Evolutionary conservation across 1,284 basidiomycete species (phyloP), one percentile per base, ranked within the genome.

Genomic region (Waitea zeae): DNA sequence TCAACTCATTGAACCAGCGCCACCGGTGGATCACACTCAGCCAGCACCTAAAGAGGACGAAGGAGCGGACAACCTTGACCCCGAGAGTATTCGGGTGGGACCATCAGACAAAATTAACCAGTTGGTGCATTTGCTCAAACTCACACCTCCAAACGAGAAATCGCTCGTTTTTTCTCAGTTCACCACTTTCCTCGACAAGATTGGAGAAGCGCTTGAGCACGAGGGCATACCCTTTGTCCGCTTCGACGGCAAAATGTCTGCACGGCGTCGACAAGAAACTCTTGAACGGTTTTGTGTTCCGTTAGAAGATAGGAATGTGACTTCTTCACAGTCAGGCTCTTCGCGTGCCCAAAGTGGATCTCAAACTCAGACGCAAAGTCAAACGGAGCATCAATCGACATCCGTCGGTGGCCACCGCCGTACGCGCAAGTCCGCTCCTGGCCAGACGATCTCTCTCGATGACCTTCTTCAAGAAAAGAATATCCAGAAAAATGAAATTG

Each of bases 121-220:
- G 46, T 59, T 89, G 12, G 50, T 87, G 18, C 64, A 77, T 34
- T 64, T 88, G 33, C 59, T 90, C 33, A 59, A 67, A 39, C 53
- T 84, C 12, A 81, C 74, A 9, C 77, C 80, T 0, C 41, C 46
- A 3, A 65, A 61, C 4, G 80, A 86, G 43, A 89, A 89, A 52
- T 78, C 77, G 1, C 58, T 89, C 1, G 80, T 87, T 1, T 88
- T 88, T 46, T 83, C 78, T 2, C 83, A 87, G 45, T 89, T 88
- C 46, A 89, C 84, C 2, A 69, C 72, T 2, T 88, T 86, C 54
- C 52, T 88, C 39, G 78, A 84, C 52, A 77, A 80, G 71, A 81
- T 90, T 40, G 78, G 65, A 2, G 70, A 75, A 38, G 63, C 64
- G 4, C 53, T 89, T 19, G 68, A 76, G 20, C 62, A 67, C 38